Conservation (phyloP, 805 yeast genomes). For the Metschnikowia amazonensis region DNA sequence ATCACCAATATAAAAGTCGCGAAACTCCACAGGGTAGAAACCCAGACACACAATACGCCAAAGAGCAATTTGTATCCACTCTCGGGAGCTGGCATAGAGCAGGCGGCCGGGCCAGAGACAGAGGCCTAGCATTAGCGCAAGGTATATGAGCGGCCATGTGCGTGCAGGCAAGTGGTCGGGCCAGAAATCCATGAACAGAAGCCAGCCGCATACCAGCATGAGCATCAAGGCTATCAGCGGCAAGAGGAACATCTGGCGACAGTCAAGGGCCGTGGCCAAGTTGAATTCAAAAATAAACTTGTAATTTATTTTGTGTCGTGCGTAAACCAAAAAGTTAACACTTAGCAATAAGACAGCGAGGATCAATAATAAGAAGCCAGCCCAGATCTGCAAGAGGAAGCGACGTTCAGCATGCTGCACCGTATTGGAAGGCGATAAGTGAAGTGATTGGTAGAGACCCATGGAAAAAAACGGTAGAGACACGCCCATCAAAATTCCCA, state of each 20-base stretch:
- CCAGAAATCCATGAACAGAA: slow-evolving; percentile 71
- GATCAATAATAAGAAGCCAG: slow-evolving; percentile 70
- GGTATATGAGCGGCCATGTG: slow-evolving; percentile 77
- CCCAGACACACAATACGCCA: slow-evolving; percentile 80
- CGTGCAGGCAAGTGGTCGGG: slow-evolving; percentile 55
- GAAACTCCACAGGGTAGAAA: slow-evolving; percentile 88
- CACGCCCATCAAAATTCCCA: slow-evolving; percentile 70
- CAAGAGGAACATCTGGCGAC: slow-evolving; percentile 58
- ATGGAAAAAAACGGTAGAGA: slow-evolving; percentile 64
- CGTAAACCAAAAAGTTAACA: slow-evolving; percentile 70
- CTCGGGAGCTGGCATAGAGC: slow-evolving; percentile 58
- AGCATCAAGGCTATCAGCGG: slow-evolving; percentile 58
- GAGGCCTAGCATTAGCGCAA: slow-evolving; percentile 47
- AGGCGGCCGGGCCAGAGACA: slow-evolving; percentile 61
- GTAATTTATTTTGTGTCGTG: slow-evolving; percentile 73
- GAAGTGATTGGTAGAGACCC: slow-evolving; percentile 52
- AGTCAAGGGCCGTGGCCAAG: slow-evolving; percentile 61
- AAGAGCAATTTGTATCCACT: slow-evolving; percentile 69
- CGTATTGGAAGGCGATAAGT: slow-evolving; percentile 25
- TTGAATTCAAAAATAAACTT: slow-evolving; percentile 89
- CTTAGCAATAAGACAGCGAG: slow-evolving; percentile 64
- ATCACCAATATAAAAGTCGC: slow-evolving; percentile 92
- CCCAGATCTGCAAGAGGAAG: slow-evolving; percentile 83
- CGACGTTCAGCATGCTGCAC: slow-evolving; percentile 49
- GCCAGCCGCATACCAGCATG: slow-evolving; percentile 63